A percentile compares a stretch with the other conserved stretches of the same genome.
These are phyloP conservation scores for Ogataea nonfermentans DNA, from an alignment of 805 yeast species.

Conservation along the genomic window DNA sequence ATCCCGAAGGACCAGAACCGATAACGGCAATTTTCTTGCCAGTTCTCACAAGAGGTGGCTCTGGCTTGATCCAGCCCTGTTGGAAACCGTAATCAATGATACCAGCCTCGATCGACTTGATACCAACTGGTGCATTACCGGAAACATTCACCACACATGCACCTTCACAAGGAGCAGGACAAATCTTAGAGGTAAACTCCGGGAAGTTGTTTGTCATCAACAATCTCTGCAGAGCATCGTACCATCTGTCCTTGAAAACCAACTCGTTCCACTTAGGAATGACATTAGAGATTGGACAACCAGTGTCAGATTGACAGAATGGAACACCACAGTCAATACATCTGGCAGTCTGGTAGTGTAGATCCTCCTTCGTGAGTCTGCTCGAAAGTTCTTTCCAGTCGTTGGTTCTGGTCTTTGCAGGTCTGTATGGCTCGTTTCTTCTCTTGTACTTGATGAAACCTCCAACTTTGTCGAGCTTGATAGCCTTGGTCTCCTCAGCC, in stretches of 20 bases:
- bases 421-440: conserved; percentile 82
- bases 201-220: conserved; percentile 98
- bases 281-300: conserved; percentile 95
- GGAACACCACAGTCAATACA: conserved; percentile 99
- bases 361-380: conserved; percentile 80
- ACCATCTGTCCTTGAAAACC: conserved; percentile 93
- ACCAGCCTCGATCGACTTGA: conserved; percentile 92
- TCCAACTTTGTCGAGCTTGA: conserved; percentile 71
- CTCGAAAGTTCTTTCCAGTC: conserved; percentile 93
- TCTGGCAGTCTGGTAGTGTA: conserved; percentile 89
- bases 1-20: conserved; percentile 98
- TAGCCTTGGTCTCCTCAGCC: conserved; percentile 60
- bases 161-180: conserved; percentile 99
- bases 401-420: conserved; percentile 67
- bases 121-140: conserved; percentile 93
- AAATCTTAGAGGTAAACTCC: conserved; percentile 95
- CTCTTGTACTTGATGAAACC: conserved; percentile 95
- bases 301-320: conserved; percentile 96
- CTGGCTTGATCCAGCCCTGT: conserved; percentile 93
- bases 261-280: conserved; percentile 98
- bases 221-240: conserved; percentile 85
- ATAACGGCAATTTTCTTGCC: conserved; percentile 82
- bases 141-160: conserved; percentile 85
- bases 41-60: conserved; percentile 75
- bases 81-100: conserved; percentile 95